A percentile compares a stretch with the other conserved stretches of the same genome.
phyloP scores from a whole-genome alignment of 768 basidiomycete genomes.

The Kwoniella dejecticola region DNA sequence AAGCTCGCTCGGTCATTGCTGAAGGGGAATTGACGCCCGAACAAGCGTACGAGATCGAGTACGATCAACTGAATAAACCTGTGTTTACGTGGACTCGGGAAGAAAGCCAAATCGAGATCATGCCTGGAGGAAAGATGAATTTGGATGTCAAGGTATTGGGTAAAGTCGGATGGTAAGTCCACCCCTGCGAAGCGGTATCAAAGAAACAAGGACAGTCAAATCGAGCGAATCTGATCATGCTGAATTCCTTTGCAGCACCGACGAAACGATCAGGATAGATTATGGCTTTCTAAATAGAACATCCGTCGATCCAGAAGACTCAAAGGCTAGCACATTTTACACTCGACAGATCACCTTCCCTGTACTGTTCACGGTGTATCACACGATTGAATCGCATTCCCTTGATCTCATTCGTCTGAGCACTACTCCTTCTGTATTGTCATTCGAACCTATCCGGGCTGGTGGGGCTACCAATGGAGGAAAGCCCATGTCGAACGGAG shows the following conservation, averaged over 20 bases:
- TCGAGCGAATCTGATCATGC: neutral
- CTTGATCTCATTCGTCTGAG: slow-evolving; percentile 76
- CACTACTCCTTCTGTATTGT: no score
- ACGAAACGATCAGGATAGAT: slow-evolving; percentile 76
- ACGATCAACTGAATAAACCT: slow-evolving; percentile 72
- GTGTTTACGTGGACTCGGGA: slow-evolving; percentile 72
- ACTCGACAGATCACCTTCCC: slow-evolving; percentile 86
- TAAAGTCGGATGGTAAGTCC: slow-evolving; percentile 90
- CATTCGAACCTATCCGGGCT: no score
- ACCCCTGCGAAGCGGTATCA: slow-evolving; percentile 52
- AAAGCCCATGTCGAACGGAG: no score
- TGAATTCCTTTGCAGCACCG: slow-evolving; percentile 62
- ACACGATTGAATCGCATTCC: slow-evolving; percentile 82
- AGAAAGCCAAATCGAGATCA: slow-evolving; percentile 63
- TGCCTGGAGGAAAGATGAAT: slow-evolving; percentile 70
- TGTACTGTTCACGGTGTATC: slow-evolving; percentile 89
- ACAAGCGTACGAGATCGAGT: slow-evolving; percentile 88
- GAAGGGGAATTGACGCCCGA: slow-evolving; percentile 80
- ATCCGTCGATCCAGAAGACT: slow-evolving; percentile 16
- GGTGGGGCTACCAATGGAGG: no score
- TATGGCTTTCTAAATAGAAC: slow-evolving; percentile 67
- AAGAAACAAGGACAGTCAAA: no score
- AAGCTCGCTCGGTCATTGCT: slow-evolving; percentile 72
- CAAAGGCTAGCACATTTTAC: slow-evolving; percentile 63
- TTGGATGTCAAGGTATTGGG: slow-evolving; percentile 76